Evolutionary conservation across 495 filamentous ascomycete genomes (phyloP).

Genomic region (Xylaria venustula): DNA sequence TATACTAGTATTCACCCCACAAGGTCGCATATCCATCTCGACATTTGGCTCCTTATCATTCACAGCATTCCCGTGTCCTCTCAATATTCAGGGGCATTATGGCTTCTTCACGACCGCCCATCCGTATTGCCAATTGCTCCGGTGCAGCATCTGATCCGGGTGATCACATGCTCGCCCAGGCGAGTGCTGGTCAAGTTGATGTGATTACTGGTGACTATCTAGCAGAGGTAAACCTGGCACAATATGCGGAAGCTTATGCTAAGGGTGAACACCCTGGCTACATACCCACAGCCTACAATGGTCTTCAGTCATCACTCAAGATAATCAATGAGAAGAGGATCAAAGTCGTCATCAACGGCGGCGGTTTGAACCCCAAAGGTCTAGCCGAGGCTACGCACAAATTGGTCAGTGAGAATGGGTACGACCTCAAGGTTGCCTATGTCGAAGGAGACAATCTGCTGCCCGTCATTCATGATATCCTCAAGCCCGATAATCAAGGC

Average conservation of each 20-base stretch:
- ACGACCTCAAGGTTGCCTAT: conserved; percentile 44
- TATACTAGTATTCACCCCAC: no score
- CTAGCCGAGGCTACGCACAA: conserved; percentile 38
- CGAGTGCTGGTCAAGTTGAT: conserved; percentile 33
- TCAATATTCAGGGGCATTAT: not conserved
- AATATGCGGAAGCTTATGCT: conserved; percentile 27
- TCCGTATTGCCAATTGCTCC: conserved; percentile 50
- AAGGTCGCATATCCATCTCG: no score
- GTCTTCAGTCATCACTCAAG: conserved; percentile 42
- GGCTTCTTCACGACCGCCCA: conserved; percentile 28
- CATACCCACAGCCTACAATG: conserved; percentile 23
- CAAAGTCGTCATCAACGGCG: conserved; percentile 47
- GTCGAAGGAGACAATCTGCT: conserved; percentile 41
- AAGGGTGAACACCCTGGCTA: conserved; percentile 31
- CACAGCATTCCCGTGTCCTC: not conserved
- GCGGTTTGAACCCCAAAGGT: conserved; percentile 42
- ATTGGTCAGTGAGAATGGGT: conserved; percentile 34
- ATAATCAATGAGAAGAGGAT: conserved; percentile 42
- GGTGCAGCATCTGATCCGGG: conserved; percentile 32
- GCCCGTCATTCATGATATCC: conserved; percentile 8
- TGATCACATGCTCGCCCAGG: conserved; percentile 23
- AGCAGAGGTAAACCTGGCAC: conserved; percentile 35
- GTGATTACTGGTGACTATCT: conserved; percentile 59
- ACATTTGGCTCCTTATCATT: not conserved
- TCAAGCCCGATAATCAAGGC: conserved; percentile 6